These are phyloP conservation scores for Emiliania huxleyi DNA, from an alignment of 78 protist species.

Conservation along the genomic window DNA sequence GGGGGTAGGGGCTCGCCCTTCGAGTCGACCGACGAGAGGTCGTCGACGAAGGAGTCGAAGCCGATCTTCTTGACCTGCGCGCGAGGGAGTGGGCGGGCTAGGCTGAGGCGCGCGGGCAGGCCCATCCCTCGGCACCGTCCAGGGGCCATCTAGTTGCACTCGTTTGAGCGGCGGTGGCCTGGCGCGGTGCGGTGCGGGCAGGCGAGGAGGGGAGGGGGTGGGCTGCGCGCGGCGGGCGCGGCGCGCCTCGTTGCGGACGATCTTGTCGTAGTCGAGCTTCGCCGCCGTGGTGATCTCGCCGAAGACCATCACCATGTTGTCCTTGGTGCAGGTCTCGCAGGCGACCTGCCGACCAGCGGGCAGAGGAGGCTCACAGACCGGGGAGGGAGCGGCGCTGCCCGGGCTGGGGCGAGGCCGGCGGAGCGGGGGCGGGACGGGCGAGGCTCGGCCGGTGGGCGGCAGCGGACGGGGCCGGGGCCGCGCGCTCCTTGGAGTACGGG, in stretches of 20 bases:
- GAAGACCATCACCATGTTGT: slow-evolving; percentile 96
- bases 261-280: slow-evolving; percentile 91
- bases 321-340: slow-evolving; percentile 92
- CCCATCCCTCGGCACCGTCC: no score
- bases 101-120: no score
- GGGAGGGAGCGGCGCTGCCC: not conserved
- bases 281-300: slow-evolving; percentile 99
- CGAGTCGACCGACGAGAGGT: slow-evolving; percentile 12
- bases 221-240: not conserved
- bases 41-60: slow-evolving; percentile 73
- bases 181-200: not conserved
- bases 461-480: slow-evolving; percentile 45
- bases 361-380: not conserved
- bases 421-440: not conserved
- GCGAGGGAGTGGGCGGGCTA: no score
- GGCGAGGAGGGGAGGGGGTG: no score
- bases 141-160: no score
- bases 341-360: no score
- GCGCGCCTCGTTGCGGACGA: slow-evolving; percentile 83
- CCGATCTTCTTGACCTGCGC: slow-evolving; percentile 88
- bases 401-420: not conserved
- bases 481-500: slow-evolving; percentile 95
- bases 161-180: not conserved
- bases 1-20: no score
- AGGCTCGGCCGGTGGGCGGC: not conserved